Base-by-base conservation (phyloP, 2,329 filamentous ascomycete species). In the Neophaeococcomyces mojaviensis region DNA sequence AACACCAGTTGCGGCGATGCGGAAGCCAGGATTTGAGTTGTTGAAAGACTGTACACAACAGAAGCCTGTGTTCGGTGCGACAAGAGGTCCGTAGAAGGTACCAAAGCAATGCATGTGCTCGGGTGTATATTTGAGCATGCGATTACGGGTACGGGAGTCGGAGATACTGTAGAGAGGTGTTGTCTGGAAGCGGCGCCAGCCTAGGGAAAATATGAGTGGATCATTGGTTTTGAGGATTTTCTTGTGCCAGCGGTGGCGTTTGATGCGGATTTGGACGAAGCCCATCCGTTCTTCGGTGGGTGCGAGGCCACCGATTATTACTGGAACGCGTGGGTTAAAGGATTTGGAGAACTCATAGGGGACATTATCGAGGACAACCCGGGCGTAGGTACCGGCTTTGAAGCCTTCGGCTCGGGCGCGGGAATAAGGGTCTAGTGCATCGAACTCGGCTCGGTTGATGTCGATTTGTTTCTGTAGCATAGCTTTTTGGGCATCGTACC, bases 71-170 rank as follows among this genome's bases (percentile, higher is more conserved):
- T 95, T 96, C 10, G 94, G 92, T 1, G 92, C 88, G 49, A 96
- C 88, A 6, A 98, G 79, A 0, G 94, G 92, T 0, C 89, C 92
- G 61, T 94, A 97, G 67, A 97, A 88, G 41, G 89, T 95, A 33
- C 80, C 92, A 63, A 94, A 94, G 70, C 94, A 98, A 69, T 97
- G 92, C 88, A 96, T 97, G 63, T 98, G 92, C 71, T 98, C 94
- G 0, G 92, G 94, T 0, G 90, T 96, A 67, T 98, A 98, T 67
- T 98, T 98, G 51, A 98, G 78, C 90, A 98, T 96, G 47, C 92
- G 82, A 68, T 97, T 96, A 53, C 92, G 78, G 20, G 87, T 94
- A 57, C 92, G 81, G 51, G 86, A 94, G 66, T 97, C 92, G 19
- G 87, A 92, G 47, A 92, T 95, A 68, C 85, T 92, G 77, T 96